phyloP scores from a whole-genome alignment of 2,329 filamentous ascomycete species.

The Ampelomyces quisqualis region DNA sequence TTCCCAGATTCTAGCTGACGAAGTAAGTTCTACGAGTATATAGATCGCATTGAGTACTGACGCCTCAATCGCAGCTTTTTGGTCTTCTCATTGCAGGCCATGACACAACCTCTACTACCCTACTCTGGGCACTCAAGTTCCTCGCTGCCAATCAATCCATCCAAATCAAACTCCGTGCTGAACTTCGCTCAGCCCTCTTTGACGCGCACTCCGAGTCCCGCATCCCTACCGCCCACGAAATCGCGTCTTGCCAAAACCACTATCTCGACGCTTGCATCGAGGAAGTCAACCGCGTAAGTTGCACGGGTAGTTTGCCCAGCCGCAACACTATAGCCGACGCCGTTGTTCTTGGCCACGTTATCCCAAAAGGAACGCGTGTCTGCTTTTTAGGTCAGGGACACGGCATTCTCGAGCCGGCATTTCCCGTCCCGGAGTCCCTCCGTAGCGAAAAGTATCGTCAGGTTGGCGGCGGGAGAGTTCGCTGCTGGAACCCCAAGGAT shows the following conservation, averaged over 20 bases:
- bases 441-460: slow-evolving; percentile 34
- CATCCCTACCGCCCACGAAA: slow-evolving; percentile 35
- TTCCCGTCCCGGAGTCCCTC: slow-evolving; percentile 27
- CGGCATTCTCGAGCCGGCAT: slow-evolving; percentile 7
- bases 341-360: slow-evolving; percentile 43
- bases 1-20: slow-evolving; percentile 9
- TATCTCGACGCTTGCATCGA: slow-evolving; percentile 50
- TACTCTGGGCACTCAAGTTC: slow-evolving; percentile 47
- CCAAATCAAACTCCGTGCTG: slow-evolving; percentile 41
- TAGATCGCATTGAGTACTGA: background rate
- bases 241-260: slow-evolving; percentile 34
- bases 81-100: slow-evolving; percentile 48
- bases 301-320: slow-evolving; percentile 24
- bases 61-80: slow-evolving; percentile 25
- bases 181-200: slow-evolving; percentile 31
- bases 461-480: slow-evolving; percentile 23
- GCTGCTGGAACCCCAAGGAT: slow-evolving; percentile 27
- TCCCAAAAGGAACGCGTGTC: slow-evolving; percentile 46
- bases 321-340: slow-evolving; percentile 44
- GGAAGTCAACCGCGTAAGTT: slow-evolving; percentile 42
- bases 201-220: slow-evolving; percentile 14
- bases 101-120: slow-evolving; percentile 49
- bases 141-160: slow-evolving; percentile 38
- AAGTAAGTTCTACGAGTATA: too few relatives aligned
- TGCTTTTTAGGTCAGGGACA: slow-evolving; percentile 27